These are phyloP conservation scores for Marsdenia floribunda DNA, from an alignment of 257 asterid species.

Conservation along the genomic window DNA sequence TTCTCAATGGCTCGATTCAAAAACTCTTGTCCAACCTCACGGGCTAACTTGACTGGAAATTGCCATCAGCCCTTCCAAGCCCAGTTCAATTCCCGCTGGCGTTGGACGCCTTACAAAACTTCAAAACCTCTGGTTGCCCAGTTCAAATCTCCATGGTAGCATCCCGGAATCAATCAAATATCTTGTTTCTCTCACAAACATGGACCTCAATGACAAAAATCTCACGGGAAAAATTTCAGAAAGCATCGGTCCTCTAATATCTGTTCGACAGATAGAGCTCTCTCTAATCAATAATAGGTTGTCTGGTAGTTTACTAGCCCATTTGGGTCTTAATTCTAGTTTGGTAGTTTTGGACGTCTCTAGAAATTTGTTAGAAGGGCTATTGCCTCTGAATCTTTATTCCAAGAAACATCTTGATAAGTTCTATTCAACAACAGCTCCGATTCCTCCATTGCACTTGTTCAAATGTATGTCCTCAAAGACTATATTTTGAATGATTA, in stretches of 20 bases:
- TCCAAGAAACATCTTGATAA: conserved; percentile 32
- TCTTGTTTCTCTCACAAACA: conserved; percentile 35
- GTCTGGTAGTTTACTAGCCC: conserved; percentile 49
- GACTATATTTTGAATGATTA: too few species aligned
- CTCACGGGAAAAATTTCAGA: conserved; percentile 67
- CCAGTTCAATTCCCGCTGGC: conserved; percentile 48
- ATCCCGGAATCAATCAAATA: conserved; percentile 59
- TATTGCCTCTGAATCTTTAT: conserved; percentile 61
- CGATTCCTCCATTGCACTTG: conserved; percentile 59
- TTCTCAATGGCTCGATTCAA: conserved; percentile 66
- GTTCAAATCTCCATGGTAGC: conserved; percentile 42
- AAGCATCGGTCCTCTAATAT: conserved; percentile 44
- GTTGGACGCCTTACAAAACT: conserved; percentile 65
- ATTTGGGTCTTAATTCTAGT: conserved; percentile 60
- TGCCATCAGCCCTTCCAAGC: conserved; percentile 37
- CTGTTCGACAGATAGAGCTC: conserved; percentile 37
- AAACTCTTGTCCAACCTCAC: conserved; percentile 51
- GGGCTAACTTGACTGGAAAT: conserved; percentile 49
- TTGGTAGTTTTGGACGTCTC: conserved; percentile 62
- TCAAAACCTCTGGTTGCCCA: conserved; percentile 28
- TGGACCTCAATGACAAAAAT: conserved; percentile 53
- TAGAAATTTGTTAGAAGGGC: conserved; percentile 52
- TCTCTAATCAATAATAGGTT: conserved; percentile 56
- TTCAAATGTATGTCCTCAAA: too few species aligned
- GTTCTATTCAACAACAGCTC: conserved; percentile 57